phyloP scores from a whole-genome alignment of 225 moss, liverwort and hornwort species.

The Climacium dendroides region DNA sequence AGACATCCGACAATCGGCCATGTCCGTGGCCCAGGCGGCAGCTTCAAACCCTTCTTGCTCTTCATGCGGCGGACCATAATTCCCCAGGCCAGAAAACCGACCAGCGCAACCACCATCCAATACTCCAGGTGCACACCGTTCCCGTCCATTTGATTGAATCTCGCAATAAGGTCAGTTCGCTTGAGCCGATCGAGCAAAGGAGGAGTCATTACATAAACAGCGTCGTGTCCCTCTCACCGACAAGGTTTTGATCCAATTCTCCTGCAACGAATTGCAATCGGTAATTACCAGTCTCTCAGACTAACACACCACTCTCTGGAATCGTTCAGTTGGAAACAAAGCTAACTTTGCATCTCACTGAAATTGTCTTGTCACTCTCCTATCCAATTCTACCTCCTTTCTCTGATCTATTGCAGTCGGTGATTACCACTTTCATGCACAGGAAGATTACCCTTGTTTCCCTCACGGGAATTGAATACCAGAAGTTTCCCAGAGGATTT shows the following conservation, averaged over 20 bases:
- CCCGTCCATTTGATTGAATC: neutral
- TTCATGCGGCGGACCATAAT: neutral
- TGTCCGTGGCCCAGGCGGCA: constrained; percentile 5
- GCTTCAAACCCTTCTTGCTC: neutral
- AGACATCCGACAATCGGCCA: constrained; percentile 10
- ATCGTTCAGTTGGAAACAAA: neutral
- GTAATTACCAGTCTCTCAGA: neutral
- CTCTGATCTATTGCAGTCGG: neutral
- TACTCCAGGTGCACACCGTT: neutral
- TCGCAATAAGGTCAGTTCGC: neutral
- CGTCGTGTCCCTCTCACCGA: neutral
- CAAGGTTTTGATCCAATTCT: neutral
- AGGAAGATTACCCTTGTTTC: neutral
- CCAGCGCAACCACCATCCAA: neutral
- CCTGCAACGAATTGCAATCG: neutral
- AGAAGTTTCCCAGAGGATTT: too few relatives aligned
- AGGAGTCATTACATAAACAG: neutral
- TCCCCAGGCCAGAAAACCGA: neutral
- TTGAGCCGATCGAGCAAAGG: neutral
- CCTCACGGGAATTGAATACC: too few relatives aligned
- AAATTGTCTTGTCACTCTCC: neutral
- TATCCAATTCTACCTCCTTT: too few relatives aligned
- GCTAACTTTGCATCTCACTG: neutral
- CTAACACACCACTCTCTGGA: neutral
- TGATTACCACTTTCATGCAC: neutral